These are phyloP conservation scores for Yamadazyma conglobata DNA, from an alignment of 1,139 yeast genomes.

Conservation along the genomic window DNA sequence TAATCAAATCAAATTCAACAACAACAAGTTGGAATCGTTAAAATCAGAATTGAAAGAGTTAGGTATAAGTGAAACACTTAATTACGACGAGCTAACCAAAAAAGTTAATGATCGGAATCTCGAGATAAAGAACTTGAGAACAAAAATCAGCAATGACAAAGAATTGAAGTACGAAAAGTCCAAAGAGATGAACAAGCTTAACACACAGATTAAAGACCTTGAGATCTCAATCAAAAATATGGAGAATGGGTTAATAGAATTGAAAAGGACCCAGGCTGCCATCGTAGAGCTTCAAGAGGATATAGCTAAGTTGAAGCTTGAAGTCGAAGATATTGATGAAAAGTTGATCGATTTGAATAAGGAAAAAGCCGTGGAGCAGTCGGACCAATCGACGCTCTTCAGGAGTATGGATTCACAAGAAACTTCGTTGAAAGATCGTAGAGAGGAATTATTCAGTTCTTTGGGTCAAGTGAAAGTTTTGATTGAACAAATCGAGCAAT, in stretches of 20 bases:
- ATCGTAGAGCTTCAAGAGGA: conserved; percentile 19
- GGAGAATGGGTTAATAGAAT: conserved; percentile 48
- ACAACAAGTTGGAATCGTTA: conserved; percentile 10
- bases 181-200: conserved; percentile 47
- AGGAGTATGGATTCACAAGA: conserved; percentile 13
- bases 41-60: conserved; percentile 35
- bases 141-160: conserved; percentile 37
- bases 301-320: conserved; percentile 12
- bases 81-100: conserved; percentile 32
- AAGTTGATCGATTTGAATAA: conserved; percentile 13
- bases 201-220: conserved; percentile 55
- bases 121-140: conserved; percentile 45
- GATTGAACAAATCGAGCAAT: conserved; percentile 15
- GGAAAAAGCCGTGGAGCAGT: conserved; percentile 12
- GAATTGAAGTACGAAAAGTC: conserved; percentile 50
- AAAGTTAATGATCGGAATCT: conserved; percentile 41
- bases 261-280: conserved; percentile 18
- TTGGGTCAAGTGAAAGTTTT: conserved; percentile 9
- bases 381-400: conserved; percentile 14
- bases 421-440: conserved; percentile 13
- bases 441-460: conserved; percentile 7
- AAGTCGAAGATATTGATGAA: conserved; percentile 14
- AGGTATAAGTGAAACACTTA: conserved; percentile 35
- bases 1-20: conserved; percentile 10
- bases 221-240: conserved; percentile 52